These are phyloP conservation scores for Neophaeococcomyces mojaviensis DNA, from an alignment of 2,329 filamentous ascomycete genomes.

Conservation along the genomic window DNA sequence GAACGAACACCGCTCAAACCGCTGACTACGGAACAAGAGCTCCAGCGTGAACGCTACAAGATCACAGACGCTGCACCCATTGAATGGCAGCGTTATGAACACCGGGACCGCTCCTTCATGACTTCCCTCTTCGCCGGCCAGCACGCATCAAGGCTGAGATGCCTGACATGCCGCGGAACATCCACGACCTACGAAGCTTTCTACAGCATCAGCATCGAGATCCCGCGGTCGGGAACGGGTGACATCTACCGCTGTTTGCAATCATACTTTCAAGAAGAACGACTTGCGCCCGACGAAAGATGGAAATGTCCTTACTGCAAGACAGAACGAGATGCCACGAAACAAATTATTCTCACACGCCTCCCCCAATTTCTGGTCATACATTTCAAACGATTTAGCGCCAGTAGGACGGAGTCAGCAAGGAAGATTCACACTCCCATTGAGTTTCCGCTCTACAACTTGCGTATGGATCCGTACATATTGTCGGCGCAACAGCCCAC, in stretches of 20 bases:
- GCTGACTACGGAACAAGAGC: slow-evolving; percentile 53
- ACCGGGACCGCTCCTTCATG: slow-evolving; percentile 66
- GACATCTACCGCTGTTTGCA: slow-evolving; percentile 62
- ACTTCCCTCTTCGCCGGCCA: slow-evolving; percentile 72
- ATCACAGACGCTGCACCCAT: slow-evolving; percentile 59
- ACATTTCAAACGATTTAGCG: slow-evolving; percentile 64
- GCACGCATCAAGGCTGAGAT: slow-evolving; percentile 54
- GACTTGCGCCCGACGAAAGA: slow-evolving; percentile 48
- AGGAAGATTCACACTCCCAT: slow-evolving; percentile 65
- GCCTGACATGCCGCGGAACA: slow-evolving; percentile 54
- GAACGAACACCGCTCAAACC: slow-evolving; percentile 50
- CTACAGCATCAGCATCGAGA: slow-evolving; percentile 64
- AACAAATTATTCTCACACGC: slow-evolving; percentile 66
- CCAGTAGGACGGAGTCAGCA: slow-evolving; percentile 48
- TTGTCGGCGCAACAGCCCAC: slow-evolving; percentile 38
- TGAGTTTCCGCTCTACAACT: slow-evolving; percentile 66
- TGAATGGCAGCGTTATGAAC: slow-evolving; percentile 66
- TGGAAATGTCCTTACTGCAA: slow-evolving; percentile 72
- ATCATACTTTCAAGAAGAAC: slow-evolving; percentile 62
- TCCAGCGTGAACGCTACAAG: slow-evolving; percentile 52
- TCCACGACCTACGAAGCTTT: slow-evolving; percentile 64
- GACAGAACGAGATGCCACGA: slow-evolving; percentile 57
- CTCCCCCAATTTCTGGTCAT: slow-evolving; percentile 73
- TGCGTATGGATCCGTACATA: slow-evolving; percentile 57
- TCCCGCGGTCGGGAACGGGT: slow-evolving; percentile 51